Evolutionary conservation across 2,329 filamentous ascomycete genomes (phyloP).

Genomic region (Fusarium sp.): DNA sequence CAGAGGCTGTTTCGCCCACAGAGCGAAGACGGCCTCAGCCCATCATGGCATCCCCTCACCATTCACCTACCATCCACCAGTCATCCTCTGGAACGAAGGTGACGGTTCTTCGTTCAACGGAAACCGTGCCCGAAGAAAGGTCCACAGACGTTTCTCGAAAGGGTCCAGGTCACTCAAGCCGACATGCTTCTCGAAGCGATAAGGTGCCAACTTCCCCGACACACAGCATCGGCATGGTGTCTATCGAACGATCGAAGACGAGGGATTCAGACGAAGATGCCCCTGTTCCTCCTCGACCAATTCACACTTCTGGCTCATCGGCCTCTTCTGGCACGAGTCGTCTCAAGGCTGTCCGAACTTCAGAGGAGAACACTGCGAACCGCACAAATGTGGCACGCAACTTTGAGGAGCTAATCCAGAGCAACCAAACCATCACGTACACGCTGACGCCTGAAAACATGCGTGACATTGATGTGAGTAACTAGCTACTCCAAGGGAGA

Average conservation of each 20-base stretch:
- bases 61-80: conserved; percentile 28
- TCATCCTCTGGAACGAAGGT: conserved; percentile 48
- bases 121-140: conserved; percentile 47
- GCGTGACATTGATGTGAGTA: conserved; percentile 77
- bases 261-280: conserved; percentile 51
- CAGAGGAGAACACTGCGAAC: conserved; percentile 64
- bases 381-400: conserved; percentile 70
- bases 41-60: conserved; percentile 20
- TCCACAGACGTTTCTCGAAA: conserved; percentile 48
- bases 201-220: conserved; percentile 39
- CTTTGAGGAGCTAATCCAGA: conserved; percentile 84
- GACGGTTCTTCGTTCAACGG: conserved; percentile 47
- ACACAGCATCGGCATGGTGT: conserved; percentile 51
- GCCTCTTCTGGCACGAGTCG: conserved; percentile 61
- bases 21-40: conserved; percentile 35
- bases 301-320: conserved; percentile 63
- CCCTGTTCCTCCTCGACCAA: conserved; percentile 47
- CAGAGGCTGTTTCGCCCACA: conserved; percentile 28
- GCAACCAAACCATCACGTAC: conserved; percentile 84
- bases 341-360: conserved; percentile 64
- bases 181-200: conserved; percentile 34
- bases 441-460: conserved; percentile 84
- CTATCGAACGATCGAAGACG: conserved; percentile 51
- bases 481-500: too few species aligned
- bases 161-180: conserved; percentile 37